Base-by-base conservation (phyloP, 83 land plant genomes). In the Diphasiastrum complanatum region DNA sequence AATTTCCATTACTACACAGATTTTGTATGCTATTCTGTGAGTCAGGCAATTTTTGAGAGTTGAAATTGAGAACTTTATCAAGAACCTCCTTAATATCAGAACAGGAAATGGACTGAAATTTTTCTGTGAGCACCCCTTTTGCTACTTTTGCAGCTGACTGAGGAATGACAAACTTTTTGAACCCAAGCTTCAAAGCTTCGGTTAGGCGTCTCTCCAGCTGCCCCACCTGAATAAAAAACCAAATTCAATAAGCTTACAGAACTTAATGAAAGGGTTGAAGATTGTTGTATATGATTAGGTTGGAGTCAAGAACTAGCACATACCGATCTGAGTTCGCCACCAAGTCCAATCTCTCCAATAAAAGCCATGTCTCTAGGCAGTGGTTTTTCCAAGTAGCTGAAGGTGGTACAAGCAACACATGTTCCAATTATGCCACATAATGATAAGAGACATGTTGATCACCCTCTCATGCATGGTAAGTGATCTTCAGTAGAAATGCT, bases 261-360 rank as follows among this genome's bases (percentile, higher is more conserved):
- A 31, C n/a, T 3, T 10, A 33, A 1, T 53, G 32, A 24, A 24
- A 5, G 51, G 51, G 51, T 4, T 4, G 4, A 5, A 47, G 24
- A 47, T 5, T 4, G 18, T 5, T 47, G 51, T 5, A 47, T n/a
- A 5, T n/a, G n/a, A 5, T 24, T n/a, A 47, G 23, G n/a, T n/a
- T 5, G 51, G n/a, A 5, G 5, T 47, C 12, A 5, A 47, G 43
- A 38, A 11, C 35, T 38, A 18, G 40, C 2, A 33, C 81, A 45
- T 78, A 91, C 97, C 61, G 45, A 37, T 55, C 90, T 82, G 51
- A 91, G 82, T 73, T 87, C 95, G 35, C 95, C 97, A 69, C 87
- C 85, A 55, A 91, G 87, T 27, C 95, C 97, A 60, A 87, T 66
- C 80, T 91, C 97, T 22, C 95, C 97, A 47, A 91, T 81, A 53